Conservation (phyloP, 1,139 yeast species). For the Yamadazyma dushanensis region DNA sequence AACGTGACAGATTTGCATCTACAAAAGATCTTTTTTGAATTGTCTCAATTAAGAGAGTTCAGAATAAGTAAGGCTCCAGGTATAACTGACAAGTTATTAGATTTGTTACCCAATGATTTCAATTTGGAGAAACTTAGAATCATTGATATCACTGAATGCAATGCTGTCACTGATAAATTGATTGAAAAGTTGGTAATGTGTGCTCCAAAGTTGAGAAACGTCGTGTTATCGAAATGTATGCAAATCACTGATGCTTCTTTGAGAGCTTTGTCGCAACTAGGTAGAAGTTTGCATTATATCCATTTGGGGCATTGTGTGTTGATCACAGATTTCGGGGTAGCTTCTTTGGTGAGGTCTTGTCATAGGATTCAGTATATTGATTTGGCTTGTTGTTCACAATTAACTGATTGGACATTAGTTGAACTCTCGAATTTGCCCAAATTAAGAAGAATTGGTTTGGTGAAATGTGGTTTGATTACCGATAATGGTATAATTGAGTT, state of each 20-base stretch:
- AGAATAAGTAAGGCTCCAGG: conserved; percentile 74
- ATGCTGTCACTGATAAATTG: conserved; percentile 75
- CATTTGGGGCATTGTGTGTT: conserved; percentile 94
- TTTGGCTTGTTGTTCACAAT: conserved; percentile 88
- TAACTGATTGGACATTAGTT: conserved; percentile 80
- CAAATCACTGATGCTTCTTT: conserved; percentile 84
- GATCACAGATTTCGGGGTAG: conserved; percentile 87
- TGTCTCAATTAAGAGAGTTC: conserved; percentile 77
- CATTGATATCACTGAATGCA: conserved; percentile 83
- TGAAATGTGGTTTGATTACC: conserved; percentile 85
- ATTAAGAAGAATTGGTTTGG: conserved; percentile 87
- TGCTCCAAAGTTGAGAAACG: conserved; percentile 86
- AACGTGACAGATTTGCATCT: conserved; percentile 66
- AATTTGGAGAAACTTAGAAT: conserved; percentile 61
- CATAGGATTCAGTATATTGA: conserved; percentile 90
- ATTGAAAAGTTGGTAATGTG: conserved; percentile 69
- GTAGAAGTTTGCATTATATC: conserved; percentile 81
- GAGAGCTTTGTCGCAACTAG: conserved; percentile 68
- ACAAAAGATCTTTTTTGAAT: conserved; percentile 58
- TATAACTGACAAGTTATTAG: conserved; percentile 65
- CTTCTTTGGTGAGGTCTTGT: conserved; percentile 72
- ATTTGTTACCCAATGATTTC: conserved; percentile 42
- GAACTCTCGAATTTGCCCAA: conserved; percentile 79
- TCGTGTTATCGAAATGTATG: conserved; percentile 85
- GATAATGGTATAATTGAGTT: conserved; percentile 83